phyloP scores from a whole-genome alignment of 495 filamentous ascomycete species.

The Lasiosphaeria ovina region DNA sequence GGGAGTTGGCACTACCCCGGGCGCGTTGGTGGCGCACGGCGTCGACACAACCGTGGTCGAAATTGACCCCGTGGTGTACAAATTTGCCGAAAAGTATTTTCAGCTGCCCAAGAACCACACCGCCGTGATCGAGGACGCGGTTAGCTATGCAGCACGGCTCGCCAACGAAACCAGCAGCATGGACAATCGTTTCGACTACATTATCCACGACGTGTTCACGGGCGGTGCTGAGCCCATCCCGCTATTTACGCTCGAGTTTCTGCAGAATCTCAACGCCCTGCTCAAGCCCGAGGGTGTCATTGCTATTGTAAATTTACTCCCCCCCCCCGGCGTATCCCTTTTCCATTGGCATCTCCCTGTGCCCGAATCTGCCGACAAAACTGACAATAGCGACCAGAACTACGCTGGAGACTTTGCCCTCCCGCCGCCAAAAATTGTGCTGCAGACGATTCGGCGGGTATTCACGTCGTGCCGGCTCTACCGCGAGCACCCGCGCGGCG shows the following conservation, averaged over 20 bases:
- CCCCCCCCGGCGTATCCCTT: neutral
- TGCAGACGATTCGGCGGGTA: constrained; percentile 67
- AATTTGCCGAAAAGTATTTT: constrained; percentile 82
- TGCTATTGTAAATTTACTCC: constrained; percentile 68
- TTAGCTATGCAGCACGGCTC: constrained; percentile 63
- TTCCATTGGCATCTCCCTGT: too few species aligned
- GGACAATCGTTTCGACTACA: constrained; percentile 71
- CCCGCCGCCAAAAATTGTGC: constrained; percentile 65
- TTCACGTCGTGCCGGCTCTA: constrained; percentile 83
- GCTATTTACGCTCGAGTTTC: constrained; percentile 84
- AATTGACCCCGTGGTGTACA: constrained; percentile 84
- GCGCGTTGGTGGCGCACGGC: constrained; percentile 80
- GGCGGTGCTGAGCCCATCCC: constrained; percentile 87
- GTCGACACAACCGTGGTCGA: constrained; percentile 92
- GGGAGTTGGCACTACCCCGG: constrained; percentile 86
- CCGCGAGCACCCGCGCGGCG: constrained; percentile 64
- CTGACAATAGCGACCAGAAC: constrained; percentile 56
- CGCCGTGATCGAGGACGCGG: constrained; percentile 76
- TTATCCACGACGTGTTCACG: constrained; percentile 98
- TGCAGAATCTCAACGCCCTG: constrained; percentile 62
- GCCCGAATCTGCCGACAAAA: neutral
- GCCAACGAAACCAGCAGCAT: constrained; percentile 32
- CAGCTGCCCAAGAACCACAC: constrained; percentile 74
- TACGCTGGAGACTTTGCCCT: constrained; percentile 90
- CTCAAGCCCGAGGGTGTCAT: constrained; percentile 78